phyloP scores from a whole-genome alignment of 2,329 filamentous ascomycete genomes.

The Fusarium anthophilum region DNA sequence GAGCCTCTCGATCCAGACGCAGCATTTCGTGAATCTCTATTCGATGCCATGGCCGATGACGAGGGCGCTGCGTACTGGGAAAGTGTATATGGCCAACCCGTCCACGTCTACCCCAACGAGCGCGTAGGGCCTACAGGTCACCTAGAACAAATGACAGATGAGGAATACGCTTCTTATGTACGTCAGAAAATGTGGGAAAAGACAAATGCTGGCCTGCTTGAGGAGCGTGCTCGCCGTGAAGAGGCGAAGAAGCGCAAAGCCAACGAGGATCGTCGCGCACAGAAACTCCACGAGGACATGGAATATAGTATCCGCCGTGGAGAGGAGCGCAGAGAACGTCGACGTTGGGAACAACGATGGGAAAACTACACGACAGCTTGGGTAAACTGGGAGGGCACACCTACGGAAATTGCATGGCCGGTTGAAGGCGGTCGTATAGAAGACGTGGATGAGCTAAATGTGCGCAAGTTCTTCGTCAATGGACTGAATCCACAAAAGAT shows the following conservation, averaged over 20 bases:
- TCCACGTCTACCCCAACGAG: constrained; percentile 77
- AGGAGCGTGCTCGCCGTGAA: constrained; percentile 74
- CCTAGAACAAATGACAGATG: constrained; percentile 88
- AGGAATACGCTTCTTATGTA: constrained; percentile 89
- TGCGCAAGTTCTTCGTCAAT: constrained; percentile 74
- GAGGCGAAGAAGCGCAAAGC: constrained; percentile 61
- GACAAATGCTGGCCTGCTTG: constrained; percentile 83
- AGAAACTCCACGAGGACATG: constrained; percentile 69
- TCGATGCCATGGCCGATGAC: constrained; percentile 96
- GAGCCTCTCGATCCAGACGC: constrained; percentile 70
- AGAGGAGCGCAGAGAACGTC: constrained; percentile 67
- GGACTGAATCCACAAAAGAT: constrained; percentile 55
- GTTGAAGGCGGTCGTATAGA: constrained; percentile 65
- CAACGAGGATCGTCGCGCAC: constrained; percentile 60
- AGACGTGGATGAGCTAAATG: constrained; percentile 66
- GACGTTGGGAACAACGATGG: constrained; percentile 70
- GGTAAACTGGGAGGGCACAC: constrained; percentile 61
- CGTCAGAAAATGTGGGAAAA: constrained; percentile 95
- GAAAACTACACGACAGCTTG: constrained; percentile 71
- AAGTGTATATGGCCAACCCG: constrained; percentile 93
- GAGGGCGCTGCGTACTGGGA: constrained; percentile 97
- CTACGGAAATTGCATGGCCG: constrained; percentile 73
- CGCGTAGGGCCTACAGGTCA: constrained; percentile 58
- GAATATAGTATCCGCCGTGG: constrained; percentile 75
- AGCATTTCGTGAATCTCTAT: constrained; percentile 92